A percentile compares a stretch with the other conserved stretches of the same genome.
These are phyloP conservation scores for Cicer pinnatifidum DNA, from an alignment of 306 rosid genomes.

Conservation along the genomic window DNA sequence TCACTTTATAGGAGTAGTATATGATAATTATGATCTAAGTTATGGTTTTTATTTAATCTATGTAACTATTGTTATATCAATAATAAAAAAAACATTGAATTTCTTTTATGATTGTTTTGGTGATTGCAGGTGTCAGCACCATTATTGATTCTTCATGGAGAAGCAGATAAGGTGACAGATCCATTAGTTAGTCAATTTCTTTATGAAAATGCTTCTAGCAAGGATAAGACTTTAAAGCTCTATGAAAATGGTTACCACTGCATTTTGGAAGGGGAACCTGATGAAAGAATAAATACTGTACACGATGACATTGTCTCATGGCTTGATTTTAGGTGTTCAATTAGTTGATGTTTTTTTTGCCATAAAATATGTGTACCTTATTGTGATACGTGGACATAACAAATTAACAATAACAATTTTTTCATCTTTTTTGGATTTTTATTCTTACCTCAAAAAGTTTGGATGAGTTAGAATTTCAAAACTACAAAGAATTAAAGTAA, in stretches of 20 bases:
- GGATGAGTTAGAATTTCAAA: too few relatives aligned
- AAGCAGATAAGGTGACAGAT: slow-evolving; percentile 80
- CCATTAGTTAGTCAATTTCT: slow-evolving; percentile 79
- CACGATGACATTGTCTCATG: slow-evolving; percentile 73
- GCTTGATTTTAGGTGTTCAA: slow-evolving; percentile 62
- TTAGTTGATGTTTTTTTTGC: slow-evolving; percentile 25
- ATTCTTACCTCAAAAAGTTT: too few relatives aligned
- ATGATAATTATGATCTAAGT: background rate
- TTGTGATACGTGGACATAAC: too few relatives aligned
- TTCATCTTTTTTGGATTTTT: too few relatives aligned
- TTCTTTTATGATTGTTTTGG: background rate
- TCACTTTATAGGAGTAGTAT: too few relatives aligned
- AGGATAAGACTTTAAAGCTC: slow-evolving; percentile 71
- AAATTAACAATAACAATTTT: too few relatives aligned
- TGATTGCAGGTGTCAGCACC: slow-evolving; percentile 73
- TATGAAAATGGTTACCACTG: slow-evolving; percentile 72
- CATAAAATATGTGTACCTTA: too few relatives aligned
- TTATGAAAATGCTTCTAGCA: slow-evolving; percentile 70
- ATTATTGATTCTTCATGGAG: slow-evolving; percentile 82
- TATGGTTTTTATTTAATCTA: background rate
- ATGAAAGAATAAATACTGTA: slow-evolving; percentile 64
- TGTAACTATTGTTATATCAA: background rate
- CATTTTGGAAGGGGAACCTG: slow-evolving; percentile 89
- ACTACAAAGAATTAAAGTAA: too few relatives aligned
- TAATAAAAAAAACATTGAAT: slow-evolving; percentile 7